These are phyloP conservation scores for Suillus variegatus DNA, from an alignment of 768 basidiomycete species.

Conservation along the genomic window DNA sequence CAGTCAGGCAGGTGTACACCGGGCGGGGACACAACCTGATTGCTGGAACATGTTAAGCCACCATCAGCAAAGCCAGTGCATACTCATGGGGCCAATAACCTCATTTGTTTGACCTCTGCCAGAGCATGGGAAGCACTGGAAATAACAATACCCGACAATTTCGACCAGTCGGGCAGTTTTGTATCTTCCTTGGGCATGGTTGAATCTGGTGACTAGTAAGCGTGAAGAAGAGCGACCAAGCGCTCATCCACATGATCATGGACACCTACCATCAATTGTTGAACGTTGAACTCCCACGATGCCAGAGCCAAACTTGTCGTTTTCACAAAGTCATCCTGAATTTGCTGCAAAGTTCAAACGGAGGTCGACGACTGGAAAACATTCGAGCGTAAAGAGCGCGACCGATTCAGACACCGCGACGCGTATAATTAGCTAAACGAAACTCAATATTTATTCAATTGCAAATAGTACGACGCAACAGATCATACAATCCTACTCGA, in stretches of 20 bases:
- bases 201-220: neutral
- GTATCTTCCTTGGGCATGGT: neutral
- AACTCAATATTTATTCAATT: no score
- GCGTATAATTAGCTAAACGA: neutral
- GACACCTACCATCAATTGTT: neutral
- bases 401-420: neutral
- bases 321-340: neutral
- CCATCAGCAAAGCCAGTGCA: neutral
- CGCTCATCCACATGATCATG: neutral
- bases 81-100: neutral
- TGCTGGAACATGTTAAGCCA: neutral
- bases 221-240: neutral
- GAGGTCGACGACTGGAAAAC: neutral
- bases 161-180: neutral
- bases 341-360: no score
- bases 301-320: neutral
- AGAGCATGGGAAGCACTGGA: neutral
- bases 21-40: neutral
- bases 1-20: neutral
- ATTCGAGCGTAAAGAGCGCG: neutral
- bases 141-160: neutral
- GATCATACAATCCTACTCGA: neutral
- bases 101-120: neutral
- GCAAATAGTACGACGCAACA: no score
- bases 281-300: slow-evolving; percentile 1